A percentile compares a stretch with the other conserved stretches of the same genome.
Conservation (phyloP, 768 basidiomycete species). For the Psilocybe cyanescens region DNA sequence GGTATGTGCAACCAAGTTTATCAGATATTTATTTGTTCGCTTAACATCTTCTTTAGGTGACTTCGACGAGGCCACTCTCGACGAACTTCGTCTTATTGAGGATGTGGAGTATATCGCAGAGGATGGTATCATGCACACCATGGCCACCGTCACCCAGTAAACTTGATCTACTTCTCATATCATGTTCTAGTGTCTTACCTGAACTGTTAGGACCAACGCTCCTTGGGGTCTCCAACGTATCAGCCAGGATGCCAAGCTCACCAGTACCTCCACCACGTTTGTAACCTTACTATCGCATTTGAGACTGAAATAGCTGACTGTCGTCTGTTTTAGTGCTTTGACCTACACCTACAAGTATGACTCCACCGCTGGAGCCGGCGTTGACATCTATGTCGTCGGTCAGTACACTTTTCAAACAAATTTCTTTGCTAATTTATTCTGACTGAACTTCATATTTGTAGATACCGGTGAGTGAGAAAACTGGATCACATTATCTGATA, state of each 20-base stretch:
- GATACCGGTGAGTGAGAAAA: slow-evolving; percentile 13
- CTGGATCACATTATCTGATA: too few relatives aligned
- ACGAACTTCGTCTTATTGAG: slow-evolving; percentile 20
- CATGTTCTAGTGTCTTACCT: not conserved
- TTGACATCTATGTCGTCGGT: slow-evolving; percentile 48
- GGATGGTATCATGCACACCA: slow-evolving; percentile 28
- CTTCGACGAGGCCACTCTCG: slow-evolving; percentile 19
- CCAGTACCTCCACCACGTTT: slow-evolving; percentile 12
- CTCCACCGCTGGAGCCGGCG: slow-evolving; percentile 34
- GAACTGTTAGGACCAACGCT: slow-evolving; percentile 23
- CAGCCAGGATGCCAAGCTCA: slow-evolving; percentile 17
- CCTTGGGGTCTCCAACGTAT: slow-evolving; percentile 33
- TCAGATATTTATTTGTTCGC: not conserved
- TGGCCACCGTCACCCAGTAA: slow-evolving; percentile 23
- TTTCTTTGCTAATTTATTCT: not conserved
- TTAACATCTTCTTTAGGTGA: slow-evolving; percentile 10
- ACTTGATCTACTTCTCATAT: not conserved
- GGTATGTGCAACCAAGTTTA: slow-evolving; percentile 6
- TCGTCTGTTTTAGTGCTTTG: slow-evolving; percentile 13
- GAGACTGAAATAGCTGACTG: not conserved
- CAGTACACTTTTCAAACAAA: slow-evolving; percentile 5
- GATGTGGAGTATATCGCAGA: slow-evolving; percentile 30
- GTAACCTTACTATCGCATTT: not conserved
- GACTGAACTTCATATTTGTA: not conserved
- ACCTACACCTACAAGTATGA: slow-evolving; percentile 35